Evolutionary conservation across 495 filamentous ascomycete genomes (phyloP).

Genomic region (Aspergillus sclerotiicarbonarius): DNA sequence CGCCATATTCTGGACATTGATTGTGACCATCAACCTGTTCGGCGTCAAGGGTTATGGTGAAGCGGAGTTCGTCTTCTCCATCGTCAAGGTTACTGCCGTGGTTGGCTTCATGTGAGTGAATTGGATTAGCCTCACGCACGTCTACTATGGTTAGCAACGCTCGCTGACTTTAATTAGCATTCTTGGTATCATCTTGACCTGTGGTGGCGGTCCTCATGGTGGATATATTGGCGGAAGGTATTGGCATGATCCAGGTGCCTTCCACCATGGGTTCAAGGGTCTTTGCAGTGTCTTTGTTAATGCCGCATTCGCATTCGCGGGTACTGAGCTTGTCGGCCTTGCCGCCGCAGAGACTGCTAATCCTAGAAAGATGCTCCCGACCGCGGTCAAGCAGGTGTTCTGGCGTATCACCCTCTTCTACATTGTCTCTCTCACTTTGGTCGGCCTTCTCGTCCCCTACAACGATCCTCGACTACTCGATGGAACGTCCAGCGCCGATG

Average conservation of each 20-base stretch:
- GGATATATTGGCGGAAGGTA: slow-evolving; percentile 81
- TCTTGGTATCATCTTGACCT: slow-evolving; percentile 74
- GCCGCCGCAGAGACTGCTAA: slow-evolving; percentile 86
- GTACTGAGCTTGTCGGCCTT: slow-evolving; percentile 90
- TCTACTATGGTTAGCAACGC: neutral
- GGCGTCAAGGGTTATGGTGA: slow-evolving; percentile 88
- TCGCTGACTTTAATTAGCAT: slow-evolving; percentile 49
- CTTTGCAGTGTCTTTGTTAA: slow-evolving; percentile 92
- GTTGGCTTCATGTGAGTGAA: slow-evolving; percentile 78
- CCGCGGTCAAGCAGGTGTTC: slow-evolving; percentile 90
- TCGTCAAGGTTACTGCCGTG: slow-evolving; percentile 82
- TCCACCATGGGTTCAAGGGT: slow-evolving; percentile 91
- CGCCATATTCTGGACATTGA: slow-evolving; percentile 72
- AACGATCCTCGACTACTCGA: slow-evolving; percentile 57
- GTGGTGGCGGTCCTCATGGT: slow-evolving; percentile 70
- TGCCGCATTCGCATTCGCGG: slow-evolving; percentile 87
- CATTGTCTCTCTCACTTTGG: slow-evolving; percentile 67
- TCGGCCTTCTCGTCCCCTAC: slow-evolving; percentile 76
- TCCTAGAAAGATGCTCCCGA: slow-evolving; percentile 81
- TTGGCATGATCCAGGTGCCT: slow-evolving; percentile 85
- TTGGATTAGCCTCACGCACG: neutral
- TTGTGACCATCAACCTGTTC: slow-evolving; percentile 80
- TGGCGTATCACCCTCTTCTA: slow-evolving; percentile 94
- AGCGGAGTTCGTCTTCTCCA: slow-evolving; percentile 84
- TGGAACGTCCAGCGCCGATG: slow-evolving; percentile 55